These are phyloP conservation scores for Arabidopsis thaliana DNA, from an alignment of 345 rosid genomes.

Conservation along the genomic window TAIR10.1 NC_003076.8:25539501-25540000, in stretches of 20 bases:
- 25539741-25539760: conserved; percentile 80
- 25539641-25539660: conserved; percentile 88
- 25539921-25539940: conserved; percentile 67
- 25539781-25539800: background rate
- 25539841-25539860: conserved; percentile 65
- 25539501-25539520: conserved; percentile 65
- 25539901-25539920: conserved; percentile 67
- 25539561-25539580: conserved; percentile 23
- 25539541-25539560: background rate
- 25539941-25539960: conserved; percentile 83
- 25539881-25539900: conserved; percentile 66
- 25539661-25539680: conserved; percentile 69
- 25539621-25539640: conserved; percentile 65
- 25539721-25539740: conserved; percentile 98
- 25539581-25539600: conserved; percentile 36
- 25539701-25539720: conserved; percentile 78
- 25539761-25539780: conserved; percentile 86
- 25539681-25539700: conserved; percentile 60
- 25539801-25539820: background rate
- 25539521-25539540: conserved; percentile 57
- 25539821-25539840: background rate
- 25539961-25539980: conserved; percentile 60
- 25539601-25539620: conserved; percentile 71
- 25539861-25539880: conserved; percentile 78
- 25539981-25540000: conserved; percentile 88